These are phyloP conservation scores for Avena insularis DNA, from an alignment of 176 grass and related monocot genomes.

Conservation along the genomic window DNA sequence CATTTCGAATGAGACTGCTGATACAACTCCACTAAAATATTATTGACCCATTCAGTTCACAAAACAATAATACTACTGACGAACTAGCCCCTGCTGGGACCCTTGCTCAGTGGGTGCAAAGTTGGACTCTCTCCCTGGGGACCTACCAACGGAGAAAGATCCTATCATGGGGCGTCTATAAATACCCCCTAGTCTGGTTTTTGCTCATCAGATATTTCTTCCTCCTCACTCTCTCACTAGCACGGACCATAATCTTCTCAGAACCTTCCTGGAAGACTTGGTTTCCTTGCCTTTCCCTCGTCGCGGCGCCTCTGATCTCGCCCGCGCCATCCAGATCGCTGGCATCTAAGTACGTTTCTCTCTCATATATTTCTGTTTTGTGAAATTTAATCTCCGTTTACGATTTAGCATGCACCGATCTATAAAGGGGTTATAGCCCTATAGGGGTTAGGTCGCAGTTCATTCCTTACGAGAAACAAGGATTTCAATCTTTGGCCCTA, in stretches of 20 bases:
- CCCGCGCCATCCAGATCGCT: background rate
- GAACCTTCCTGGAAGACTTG: slow-evolving; percentile 14
- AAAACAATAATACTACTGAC: background rate
- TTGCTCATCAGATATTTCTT: slow-evolving; percentile 18
- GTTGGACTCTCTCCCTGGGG: background rate
- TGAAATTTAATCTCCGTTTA: background rate
- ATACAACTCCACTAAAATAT: background rate
- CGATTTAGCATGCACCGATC: background rate
- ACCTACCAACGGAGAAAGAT: background rate
- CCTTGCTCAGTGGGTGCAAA: background rate
- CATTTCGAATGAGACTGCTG: background rate
- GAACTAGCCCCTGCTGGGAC: slow-evolving; percentile 7
- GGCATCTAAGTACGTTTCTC: background rate
- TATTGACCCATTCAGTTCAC: background rate
- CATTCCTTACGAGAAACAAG: background rate
- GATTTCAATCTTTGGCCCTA: background rate
- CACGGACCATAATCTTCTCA: background rate
- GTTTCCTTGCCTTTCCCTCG: background rate
- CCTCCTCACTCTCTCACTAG: slow-evolving; percentile 3
- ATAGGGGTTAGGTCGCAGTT: background rate
- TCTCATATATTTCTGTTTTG: background rate
- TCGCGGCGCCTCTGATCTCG: background rate
- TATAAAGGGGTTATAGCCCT: background rate
- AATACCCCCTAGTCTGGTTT: background rate
- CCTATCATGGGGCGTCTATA: background rate